Evolutionary conservation across 1,284 basidiomycete genomes (phyloP).

Genomic region (Athelia psychrophila): DNA sequence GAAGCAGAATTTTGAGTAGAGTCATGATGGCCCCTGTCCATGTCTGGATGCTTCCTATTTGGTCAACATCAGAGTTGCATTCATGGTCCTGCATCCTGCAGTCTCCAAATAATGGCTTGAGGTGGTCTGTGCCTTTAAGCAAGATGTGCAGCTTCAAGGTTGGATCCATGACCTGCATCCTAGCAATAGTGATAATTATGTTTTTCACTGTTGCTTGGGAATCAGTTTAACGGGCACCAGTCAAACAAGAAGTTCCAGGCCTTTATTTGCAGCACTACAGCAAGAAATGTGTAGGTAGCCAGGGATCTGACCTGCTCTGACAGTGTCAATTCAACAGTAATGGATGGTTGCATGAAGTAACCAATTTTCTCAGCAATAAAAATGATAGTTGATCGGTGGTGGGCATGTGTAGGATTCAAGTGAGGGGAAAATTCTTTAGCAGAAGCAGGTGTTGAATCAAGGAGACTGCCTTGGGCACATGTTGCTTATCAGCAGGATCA

Average conservation of each 20-base stretch:
- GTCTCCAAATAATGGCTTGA: conserved; percentile 25
- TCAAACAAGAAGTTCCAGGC: conserved; percentile 18
- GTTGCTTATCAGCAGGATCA: conserved; percentile 28
- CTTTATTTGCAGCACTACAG: conserved; percentile 16
- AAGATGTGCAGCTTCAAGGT: conserved; percentile 18
- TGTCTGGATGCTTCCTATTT: conserved; percentile 25
- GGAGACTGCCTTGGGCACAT: conserved; percentile 27
- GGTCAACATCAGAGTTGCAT: conserved; percentile 26
- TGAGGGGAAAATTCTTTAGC: conserved; percentile 2
- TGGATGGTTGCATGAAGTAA: conserved; percentile 24
- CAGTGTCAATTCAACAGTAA: conserved; percentile 16
- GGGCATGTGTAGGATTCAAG: neutral
- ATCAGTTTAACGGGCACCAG: conserved; percentile 21
- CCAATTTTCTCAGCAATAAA: conserved; percentile 17
- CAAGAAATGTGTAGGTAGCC: conserved; percentile 23
- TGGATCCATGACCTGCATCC: conserved; percentile 15
- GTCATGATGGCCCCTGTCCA: conserved; percentile 19
- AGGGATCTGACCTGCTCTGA: conserved; percentile 21
- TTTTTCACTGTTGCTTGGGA: conserved; percentile 26
- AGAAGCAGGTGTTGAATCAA: conserved; percentile 16
- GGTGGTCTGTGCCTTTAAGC: conserved; percentile 26
- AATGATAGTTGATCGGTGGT: conserved; percentile 1
- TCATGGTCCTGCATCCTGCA: conserved; percentile 27
- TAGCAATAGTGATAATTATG: conserved; percentile 19
- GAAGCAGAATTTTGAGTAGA: conserved; percentile 14